Conservation (phyloP, 1,139 yeast genomes). For the Sugiyamaella japonica region DNA sequence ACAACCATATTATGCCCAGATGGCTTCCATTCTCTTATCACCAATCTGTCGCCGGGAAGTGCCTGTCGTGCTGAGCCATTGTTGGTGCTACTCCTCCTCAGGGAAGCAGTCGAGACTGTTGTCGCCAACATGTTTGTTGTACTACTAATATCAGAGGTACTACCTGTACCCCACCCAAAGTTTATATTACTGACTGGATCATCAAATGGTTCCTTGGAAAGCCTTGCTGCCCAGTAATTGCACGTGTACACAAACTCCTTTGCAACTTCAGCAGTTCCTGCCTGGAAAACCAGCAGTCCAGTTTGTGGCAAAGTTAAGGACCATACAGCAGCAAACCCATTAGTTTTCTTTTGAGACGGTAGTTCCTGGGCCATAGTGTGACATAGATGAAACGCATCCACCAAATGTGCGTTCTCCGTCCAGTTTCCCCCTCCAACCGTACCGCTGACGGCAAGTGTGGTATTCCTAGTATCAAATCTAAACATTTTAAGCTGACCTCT, state of each 20-base stretch:
- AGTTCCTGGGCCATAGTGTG: constrained; percentile 38
- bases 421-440: constrained; percentile 63
- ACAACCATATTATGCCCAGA: constrained; percentile 37
- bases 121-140: constrained; percentile 4
- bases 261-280: constrained; percentile 69
- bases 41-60: constrained; percentile 34
- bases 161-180: constrained; percentile 65
- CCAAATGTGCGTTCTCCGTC: constrained; percentile 44
- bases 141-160: not conserved
- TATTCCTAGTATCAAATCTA: constrained; percentile 29
- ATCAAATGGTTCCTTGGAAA: constrained; percentile 69
- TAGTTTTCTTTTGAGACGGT: constrained; percentile 34
- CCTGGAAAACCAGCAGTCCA: constrained; percentile 39
- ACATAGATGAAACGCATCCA: constrained; percentile 36
- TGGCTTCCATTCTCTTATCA: constrained; percentile 39
- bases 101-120: constrained; percentile 12
- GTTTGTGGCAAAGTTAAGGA: constrained; percentile 42
- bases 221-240: constrained; percentile 85
- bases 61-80: constrained; percentile 6
- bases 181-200: constrained; percentile 70
- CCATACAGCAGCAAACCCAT: constrained; percentile 38
- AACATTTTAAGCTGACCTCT: constrained; percentile 41
- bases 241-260: constrained; percentile 70
- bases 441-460: constrained; percentile 21
- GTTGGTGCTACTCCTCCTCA: constrained; percentile 4